Percentiles rank a stretch among this genome's conserved stretches.
These are phyloP conservation scores for Triticum dicoccoides DNA, from an alignment of 176 grass and related monocot genomes.

Conservation along the genomic window DNA sequence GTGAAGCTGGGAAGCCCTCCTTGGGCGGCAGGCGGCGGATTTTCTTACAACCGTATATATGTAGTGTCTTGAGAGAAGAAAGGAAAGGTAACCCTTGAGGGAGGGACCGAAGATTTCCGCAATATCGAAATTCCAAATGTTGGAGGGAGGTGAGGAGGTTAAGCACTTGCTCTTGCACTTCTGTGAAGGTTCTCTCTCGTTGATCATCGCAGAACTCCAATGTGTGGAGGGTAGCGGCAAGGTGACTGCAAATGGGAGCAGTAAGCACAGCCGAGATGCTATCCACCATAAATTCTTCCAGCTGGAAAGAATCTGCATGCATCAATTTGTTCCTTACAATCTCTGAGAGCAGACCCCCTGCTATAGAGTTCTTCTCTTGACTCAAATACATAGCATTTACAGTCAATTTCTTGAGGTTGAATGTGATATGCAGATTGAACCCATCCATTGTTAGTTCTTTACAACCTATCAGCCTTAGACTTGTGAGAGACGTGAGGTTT, in stretches of 20 bases:
- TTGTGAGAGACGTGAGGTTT: neutral
- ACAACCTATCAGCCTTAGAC: rapidly evolving
- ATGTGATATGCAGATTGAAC: neutral
- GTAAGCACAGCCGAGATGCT: neutral
- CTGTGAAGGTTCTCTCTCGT: neutral
- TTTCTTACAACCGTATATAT: rapidly evolving
- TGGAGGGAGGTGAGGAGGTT: neutral
- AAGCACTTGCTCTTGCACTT: neutral
- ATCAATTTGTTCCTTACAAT: neutral
- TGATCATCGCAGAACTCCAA: neutral
- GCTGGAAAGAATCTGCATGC: neutral
- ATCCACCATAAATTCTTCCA: neutral
- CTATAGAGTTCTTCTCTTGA: neutral
- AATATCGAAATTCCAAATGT: neutral
- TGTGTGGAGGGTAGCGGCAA: neutral
- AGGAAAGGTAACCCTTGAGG: neutral
- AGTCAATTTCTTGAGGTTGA: neutral
- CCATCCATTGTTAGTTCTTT: neutral
- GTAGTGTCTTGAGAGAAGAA: neutral
- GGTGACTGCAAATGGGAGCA: neutral
- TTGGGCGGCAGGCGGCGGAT: neutral
- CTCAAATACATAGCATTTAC: neutral
- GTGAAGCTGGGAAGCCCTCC: neutral
- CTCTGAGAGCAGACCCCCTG: neutral
- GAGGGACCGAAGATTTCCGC: neutral